Evolutionary conservation across 306 rosid species (phyloP), one percentile per base, ranked within the genome.

Genomic region (Glycine latifolia): DNA sequence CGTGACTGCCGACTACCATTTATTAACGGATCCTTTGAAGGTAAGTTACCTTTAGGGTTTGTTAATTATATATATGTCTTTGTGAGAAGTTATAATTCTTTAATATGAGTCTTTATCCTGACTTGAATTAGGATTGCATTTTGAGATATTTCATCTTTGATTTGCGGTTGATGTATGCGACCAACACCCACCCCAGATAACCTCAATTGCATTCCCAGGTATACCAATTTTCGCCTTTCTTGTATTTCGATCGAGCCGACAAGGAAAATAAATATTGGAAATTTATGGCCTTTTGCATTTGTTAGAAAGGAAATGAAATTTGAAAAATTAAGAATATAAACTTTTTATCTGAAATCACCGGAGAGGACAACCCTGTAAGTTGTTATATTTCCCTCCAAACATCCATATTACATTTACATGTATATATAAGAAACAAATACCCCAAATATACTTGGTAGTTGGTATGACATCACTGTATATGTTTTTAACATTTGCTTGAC

Each of bases 401-500:
- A 31, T 35, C 47, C 47, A 26, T 26, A 26, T 26, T 59, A 46
- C 31, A 26, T 26, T 26, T 26, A 26, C 31, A 26, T 26, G 31
- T 26, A 8, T 41, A 7, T 56, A 41, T 31, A 61, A 47, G 48
- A 77, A 63, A 43, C 69, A 55, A 16, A 20, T 67, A 20, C 54
- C 56, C 61, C 67, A 67, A 13, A 59, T 15, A 72, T 80, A 39
- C n/a, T 61, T 39, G 47, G 7, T 80, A 26, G n/a, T 61, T 41
- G 37, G 10, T 80, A 53, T 50, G 66, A 26, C 31, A 26, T 26
- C 31, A 26, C 31, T 66, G 56, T 15, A 8, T 67, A 17, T 55
- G 15, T 55, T 56, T 77, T 67, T 47, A 59, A 68, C 61, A 46
- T 83, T 83, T 62, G 59, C 71, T 63, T 71, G 83, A 55, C 49